Evolutionary conservation across 768 basidiomycete species (phyloP).

Genomic region (Suillus subaureus): DNA sequence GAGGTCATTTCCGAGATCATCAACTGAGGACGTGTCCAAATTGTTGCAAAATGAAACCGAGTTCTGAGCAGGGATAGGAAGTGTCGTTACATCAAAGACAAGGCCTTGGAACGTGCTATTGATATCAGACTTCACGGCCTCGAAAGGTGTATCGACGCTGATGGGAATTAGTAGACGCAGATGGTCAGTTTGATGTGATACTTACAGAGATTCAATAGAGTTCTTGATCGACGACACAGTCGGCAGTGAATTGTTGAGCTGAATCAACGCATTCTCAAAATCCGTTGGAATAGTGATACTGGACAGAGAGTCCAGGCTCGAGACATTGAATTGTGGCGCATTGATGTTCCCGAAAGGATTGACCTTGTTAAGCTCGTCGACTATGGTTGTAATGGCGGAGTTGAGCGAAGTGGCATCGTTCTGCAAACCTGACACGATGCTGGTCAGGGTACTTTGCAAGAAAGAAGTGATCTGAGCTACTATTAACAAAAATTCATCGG

Average conservation of each 20-base stretch:
- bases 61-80: conserved; percentile 77
- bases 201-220: conserved; percentile 67
- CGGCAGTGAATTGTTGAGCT: conserved; percentile 81
- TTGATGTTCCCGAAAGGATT: conserved; percentile 72
- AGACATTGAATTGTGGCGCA: conserved; percentile 73
- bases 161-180: conserved; percentile 2
- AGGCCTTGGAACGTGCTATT: conserved; percentile 82
- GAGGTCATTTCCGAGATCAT: conserved; percentile 82
- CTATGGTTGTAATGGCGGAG: conserved; percentile 60
- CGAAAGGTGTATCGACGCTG: conserved; percentile 86
- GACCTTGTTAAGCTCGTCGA: conserved; percentile 72
- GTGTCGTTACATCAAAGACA: conserved; percentile 65
- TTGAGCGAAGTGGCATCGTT: conserved; percentile 70
- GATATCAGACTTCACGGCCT: conserved; percentile 84
- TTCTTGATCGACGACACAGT: conserved; percentile 75
- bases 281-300: conserved; percentile 81
- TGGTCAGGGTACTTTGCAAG: conserved; percentile 57
- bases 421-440: conserved; percentile 72
- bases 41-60: conserved; percentile 73
- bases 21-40: conserved; percentile 83
- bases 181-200: conserved; percentile 14
- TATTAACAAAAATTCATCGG: conserved; percentile 14
- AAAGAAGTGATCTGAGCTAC: conserved; percentile 66
- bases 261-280: conserved; percentile 71
- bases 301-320: conserved; percentile 70